phyloP scores from a whole-genome alignment of 2,329 filamentous ascomycete genomes.

The Aaosphaeria arxii region DNA sequence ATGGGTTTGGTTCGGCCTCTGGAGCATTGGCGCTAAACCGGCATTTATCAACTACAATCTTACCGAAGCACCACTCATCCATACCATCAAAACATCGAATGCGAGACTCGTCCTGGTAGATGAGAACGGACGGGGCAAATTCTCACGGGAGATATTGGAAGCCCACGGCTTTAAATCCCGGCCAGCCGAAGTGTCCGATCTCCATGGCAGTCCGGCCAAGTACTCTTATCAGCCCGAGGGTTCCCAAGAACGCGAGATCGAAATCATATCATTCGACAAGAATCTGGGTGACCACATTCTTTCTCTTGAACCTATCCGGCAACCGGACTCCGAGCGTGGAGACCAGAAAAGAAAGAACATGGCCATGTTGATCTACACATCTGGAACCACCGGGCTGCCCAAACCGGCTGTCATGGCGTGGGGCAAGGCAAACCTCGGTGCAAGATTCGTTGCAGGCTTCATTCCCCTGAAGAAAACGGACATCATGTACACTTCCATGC shows the following conservation, averaged over 20 bases:
- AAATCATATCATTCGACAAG: slow-evolving; percentile 31
- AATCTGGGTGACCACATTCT: slow-evolving; percentile 23
- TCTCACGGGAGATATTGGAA: slow-evolving; percentile 19
- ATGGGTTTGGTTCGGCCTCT: slow-evolving; percentile 38
- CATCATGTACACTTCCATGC: slow-evolving; percentile 38
- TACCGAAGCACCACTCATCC: slow-evolving; percentile 32
- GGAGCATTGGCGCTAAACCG: slow-evolving; percentile 37
- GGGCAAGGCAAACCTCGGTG: slow-evolving; percentile 18
- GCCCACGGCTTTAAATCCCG: slow-evolving; percentile 25
- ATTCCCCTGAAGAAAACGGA: slow-evolving; percentile 25
- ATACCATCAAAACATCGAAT: slow-evolving; percentile 58
- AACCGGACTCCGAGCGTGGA: slow-evolving; percentile 23
- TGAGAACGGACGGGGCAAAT: slow-evolving; percentile 41
- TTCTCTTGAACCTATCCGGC: slow-evolving; percentile 24
- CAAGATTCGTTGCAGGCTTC: slow-evolving; percentile 18
- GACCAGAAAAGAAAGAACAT: slow-evolving; percentile 23
- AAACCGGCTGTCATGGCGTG: slow-evolving; percentile 33
- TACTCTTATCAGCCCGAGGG: slow-evolving; percentile 13
- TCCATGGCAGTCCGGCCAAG: slow-evolving; percentile 9
- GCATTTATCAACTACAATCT: slow-evolving; percentile 41
- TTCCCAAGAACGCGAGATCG: slow-evolving; percentile 15
- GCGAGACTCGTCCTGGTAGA: slow-evolving; percentile 60
- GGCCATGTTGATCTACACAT: slow-evolving; percentile 39
- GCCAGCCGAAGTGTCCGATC: slow-evolving; percentile 1
- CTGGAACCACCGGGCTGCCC: slow-evolving; percentile 36